These are phyloP conservation scores for Fusarium camptoceras DNA, from an alignment of 2,329 filamentous ascomycete genomes.

Conservation along the genomic window DNA sequence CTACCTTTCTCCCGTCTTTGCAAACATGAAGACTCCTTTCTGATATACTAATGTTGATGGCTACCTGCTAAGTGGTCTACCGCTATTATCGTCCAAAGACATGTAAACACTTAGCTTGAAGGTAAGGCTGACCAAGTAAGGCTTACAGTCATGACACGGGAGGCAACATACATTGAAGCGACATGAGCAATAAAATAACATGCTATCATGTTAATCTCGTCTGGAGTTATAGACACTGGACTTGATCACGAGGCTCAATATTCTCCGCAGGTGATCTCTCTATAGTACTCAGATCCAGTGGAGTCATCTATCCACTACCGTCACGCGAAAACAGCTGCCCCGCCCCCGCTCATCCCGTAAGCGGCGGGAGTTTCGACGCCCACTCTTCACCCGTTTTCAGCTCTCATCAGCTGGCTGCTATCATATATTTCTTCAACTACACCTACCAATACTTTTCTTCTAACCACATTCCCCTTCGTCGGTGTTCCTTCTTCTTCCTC, in stretches of 20 bases:
- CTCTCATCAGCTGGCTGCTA: constrained; percentile 15
- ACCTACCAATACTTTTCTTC: background rate
- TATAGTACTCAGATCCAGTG: constrained; percentile 6
- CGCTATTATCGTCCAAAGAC: background rate
- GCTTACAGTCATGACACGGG: constrained; percentile 12
- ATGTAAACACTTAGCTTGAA: constrained; percentile 23
- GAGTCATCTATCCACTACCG: constrained; percentile 19
- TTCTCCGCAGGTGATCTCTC: constrained; percentile 31
- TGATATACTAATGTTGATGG: background rate
- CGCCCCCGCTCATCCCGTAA: constrained; percentile 26
- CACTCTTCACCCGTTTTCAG: constrained; percentile 22
- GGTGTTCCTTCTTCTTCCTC: background rate
- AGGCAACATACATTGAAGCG: background rate
- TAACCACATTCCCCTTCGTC: background rate
- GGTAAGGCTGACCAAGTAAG: background rate
- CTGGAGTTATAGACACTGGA: constrained; percentile 6
- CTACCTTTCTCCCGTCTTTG: background rate
- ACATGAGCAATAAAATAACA: background rate
- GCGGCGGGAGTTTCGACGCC: constrained; percentile 38
- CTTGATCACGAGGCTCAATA: constrained; percentile 21
- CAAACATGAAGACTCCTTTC: background rate
- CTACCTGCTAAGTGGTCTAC: background rate
- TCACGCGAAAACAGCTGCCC: constrained; percentile 29
- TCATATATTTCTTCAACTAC: constrained; percentile 14
- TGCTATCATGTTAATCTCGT: background rate